Percentiles rank a stretch among this genome's conserved stretches.
Conservation (phyloP, 2,329 filamentous ascomycete genomes). For the Sclerotinia sclerotiorum region DNA sequence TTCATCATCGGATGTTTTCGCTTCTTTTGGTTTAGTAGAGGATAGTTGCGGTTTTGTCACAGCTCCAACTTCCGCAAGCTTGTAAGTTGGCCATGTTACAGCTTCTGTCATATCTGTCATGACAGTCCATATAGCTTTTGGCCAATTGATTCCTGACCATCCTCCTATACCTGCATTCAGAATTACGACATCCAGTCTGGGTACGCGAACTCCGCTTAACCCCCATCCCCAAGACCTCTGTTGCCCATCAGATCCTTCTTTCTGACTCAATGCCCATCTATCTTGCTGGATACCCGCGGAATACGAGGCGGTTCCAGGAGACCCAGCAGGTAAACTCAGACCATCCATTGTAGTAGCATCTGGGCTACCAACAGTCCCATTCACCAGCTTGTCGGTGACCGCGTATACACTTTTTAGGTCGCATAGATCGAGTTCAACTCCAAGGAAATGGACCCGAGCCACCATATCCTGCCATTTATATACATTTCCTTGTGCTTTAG, state of each 20-base stretch:
- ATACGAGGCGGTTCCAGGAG: slow-evolving; percentile 37
- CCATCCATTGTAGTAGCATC: slow-evolving; percentile 40
- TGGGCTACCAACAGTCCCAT: slow-evolving; percentile 39
- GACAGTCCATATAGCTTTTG: slow-evolving; percentile 50
- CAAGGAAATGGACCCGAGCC: slow-evolving; percentile 57
- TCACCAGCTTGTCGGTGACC: slow-evolving; percentile 37
- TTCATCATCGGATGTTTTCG: slow-evolving; percentile 25
- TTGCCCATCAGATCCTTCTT: slow-evolving; percentile 51
- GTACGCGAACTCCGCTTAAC: slow-evolving; percentile 51
- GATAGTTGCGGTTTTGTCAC: slow-evolving; percentile 53
- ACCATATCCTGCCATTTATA: slow-evolving; percentile 48
- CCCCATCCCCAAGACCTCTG: slow-evolving; percentile 45
- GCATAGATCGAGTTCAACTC: slow-evolving; percentile 60
- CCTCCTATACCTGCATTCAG: slow-evolving; percentile 89
- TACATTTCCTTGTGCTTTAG: slow-evolving; percentile 57
- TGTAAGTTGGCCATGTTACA: slow-evolving; percentile 76
- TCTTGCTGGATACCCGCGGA: slow-evolving; percentile 36
- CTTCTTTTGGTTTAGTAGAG: neutral
- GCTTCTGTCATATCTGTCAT: slow-evolving; percentile 65
- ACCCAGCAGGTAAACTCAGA: slow-evolving; percentile 38
- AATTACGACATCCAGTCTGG: slow-evolving; percentile 74
- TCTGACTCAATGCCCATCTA: slow-evolving; percentile 46
- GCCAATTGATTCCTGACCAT: slow-evolving; percentile 78
- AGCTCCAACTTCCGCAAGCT: slow-evolving; percentile 58
- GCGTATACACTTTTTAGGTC: slow-evolving; percentile 51